Percentiles rank a stretch among this genome's conserved stretches.
phyloP scores from a whole-genome alignment of 768 basidiomycete species.

The Boletus patriciae region DNA sequence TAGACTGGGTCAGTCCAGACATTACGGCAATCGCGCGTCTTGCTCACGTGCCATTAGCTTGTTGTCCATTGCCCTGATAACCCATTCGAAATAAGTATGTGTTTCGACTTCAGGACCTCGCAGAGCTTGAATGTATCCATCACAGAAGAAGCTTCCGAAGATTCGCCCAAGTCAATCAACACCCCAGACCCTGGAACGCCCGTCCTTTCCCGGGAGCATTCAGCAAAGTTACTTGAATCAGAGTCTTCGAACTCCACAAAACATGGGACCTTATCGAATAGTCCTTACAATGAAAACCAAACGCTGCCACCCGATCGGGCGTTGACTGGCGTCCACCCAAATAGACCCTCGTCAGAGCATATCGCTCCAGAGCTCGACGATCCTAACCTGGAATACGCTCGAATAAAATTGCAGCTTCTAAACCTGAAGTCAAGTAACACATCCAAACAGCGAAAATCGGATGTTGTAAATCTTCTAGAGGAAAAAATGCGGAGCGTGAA shows the following conservation, averaged over 20 bases:
- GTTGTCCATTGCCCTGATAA: conserved; percentile 61
- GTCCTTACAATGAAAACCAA: not conserved
- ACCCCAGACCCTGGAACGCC: conserved; percentile 4
- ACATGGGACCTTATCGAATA: conserved; percentile 40
- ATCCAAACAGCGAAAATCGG: conserved; percentile 26
- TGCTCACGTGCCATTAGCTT: conserved; percentile 46
- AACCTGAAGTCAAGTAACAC: conserved; percentile 41
- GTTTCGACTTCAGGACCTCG: not conserved
- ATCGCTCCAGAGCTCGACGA: conserved; percentile 47
- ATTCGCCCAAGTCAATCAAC: conserved; percentile 5
- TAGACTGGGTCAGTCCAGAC: conserved; percentile 74
- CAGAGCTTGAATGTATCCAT: conserved; percentile 2
- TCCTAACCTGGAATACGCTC: conserved; percentile 62
- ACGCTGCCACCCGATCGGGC: not conserved
- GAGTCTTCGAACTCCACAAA: conserved; percentile 18
- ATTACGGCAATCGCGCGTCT: not conserved
- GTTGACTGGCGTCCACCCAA: conserved; percentile 7
- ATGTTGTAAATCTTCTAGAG: conserved; percentile 41
- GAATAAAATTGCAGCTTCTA: conserved; percentile 57
- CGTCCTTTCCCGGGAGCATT: not conserved
- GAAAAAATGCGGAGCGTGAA: conserved; percentile 47
- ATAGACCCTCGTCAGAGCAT: conserved; percentile 27
- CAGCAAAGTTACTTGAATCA: not conserved
- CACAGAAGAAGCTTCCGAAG: conserved; percentile 16
- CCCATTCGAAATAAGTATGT: conserved; percentile 47